These are phyloP conservation scores for Entelexis sorbosivorans DNA, from an alignment of 1,139 yeast species.

Conservation along the genomic window DNA sequence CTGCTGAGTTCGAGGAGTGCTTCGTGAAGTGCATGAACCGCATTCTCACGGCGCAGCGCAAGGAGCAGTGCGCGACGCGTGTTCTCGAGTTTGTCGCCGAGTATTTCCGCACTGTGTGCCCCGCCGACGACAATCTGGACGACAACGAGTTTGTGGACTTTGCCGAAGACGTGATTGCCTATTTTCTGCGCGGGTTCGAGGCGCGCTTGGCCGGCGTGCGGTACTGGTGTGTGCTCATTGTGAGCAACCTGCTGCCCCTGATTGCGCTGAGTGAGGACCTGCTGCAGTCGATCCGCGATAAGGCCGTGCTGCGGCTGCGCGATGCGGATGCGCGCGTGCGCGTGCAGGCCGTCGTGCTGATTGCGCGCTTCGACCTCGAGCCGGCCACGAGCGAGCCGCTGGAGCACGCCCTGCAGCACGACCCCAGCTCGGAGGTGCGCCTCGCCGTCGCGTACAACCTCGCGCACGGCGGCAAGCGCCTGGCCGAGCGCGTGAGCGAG, in stretches of 20 bases:
- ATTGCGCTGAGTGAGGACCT: conserved; percentile 65
- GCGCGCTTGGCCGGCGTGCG: conserved; percentile 67
- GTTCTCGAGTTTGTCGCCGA: conserved; percentile 62
- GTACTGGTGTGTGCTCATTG: conserved; percentile 65
- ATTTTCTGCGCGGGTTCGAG: conserved; percentile 62
- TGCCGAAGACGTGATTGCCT: conserved; percentile 51
- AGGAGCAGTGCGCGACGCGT: conserved; percentile 65
- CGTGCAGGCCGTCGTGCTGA: conserved; percentile 68
- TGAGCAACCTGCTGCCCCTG: conserved; percentile 62
- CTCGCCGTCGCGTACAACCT: conserved; percentile 70
- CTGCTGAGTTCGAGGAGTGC: conserved; percentile 47
- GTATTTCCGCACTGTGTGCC: conserved; percentile 45
- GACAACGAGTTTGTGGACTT: conserved; percentile 31
- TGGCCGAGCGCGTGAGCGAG: conserved; percentile 42
- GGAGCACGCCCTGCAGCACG: conserved; percentile 53
- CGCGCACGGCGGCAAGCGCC: conserved; percentile 43
- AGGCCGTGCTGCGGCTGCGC: conserved; percentile 51
- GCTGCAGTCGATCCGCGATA: conserved; percentile 51
- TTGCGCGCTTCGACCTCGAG: conserved; percentile 55
- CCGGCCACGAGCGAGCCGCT: conserved; percentile 33
- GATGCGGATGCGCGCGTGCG: conserved; percentile 77
- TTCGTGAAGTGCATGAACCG: conserved; percentile 55
- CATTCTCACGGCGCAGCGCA: conserved; percentile 55
- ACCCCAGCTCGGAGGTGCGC: conserved; percentile 80
- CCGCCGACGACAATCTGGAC: conserved; percentile 32